Evolutionary conservation across 352 stramenopile species (phyloP).

Genomic region (Pythium plurisporium): DNA sequence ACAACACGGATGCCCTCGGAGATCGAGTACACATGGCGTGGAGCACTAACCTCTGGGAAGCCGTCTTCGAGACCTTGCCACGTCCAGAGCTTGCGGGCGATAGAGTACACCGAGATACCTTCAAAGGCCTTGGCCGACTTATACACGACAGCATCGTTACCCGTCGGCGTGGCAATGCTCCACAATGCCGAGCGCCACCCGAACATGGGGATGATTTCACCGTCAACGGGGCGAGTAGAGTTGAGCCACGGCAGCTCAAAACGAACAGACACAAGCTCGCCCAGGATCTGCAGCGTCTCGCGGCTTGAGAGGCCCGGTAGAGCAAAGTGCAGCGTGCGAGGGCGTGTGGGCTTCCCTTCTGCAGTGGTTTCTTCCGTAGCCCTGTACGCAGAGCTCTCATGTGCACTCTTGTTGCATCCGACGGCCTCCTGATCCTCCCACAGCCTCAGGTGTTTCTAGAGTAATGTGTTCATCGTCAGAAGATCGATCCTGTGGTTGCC

Average conservation of each 20-base stretch:
- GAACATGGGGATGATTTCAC: constrained; percentile 11
- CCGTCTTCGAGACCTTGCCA: background rate
- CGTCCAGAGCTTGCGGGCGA: constrained; percentile 11
- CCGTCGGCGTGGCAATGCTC: background rate
- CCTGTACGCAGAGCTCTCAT: background rate
- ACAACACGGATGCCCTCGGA: constrained; percentile 14
- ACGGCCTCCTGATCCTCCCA: background rate
- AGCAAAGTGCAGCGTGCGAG: constrained; percentile 12
- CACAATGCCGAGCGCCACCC: constrained; percentile 18
- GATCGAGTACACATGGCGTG: constrained; percentile 7
- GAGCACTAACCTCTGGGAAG: constrained; percentile 1
- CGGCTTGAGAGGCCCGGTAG: constrained; percentile 16
- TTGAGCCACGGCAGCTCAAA: constrained; percentile 20
- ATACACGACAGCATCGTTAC: constrained; percentile 1
- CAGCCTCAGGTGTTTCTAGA: constrained; percentile 13
- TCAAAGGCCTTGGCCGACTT: constrained; percentile 24
- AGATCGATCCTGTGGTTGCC: too few relatives aligned
- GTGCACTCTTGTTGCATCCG: background rate
- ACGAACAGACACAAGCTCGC: constrained; percentile 7
- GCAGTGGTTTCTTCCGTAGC: background rate
- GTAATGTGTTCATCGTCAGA: background rate
- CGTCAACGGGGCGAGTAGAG: background rate
- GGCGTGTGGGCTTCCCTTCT: background rate
- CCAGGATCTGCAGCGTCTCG: constrained; percentile 6
- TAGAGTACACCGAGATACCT: background rate